Evolutionary conservation across 2,329 filamentous ascomycete genomes (phyloP).

Genomic region (Colletotrichum lindemuthianum): DNA sequence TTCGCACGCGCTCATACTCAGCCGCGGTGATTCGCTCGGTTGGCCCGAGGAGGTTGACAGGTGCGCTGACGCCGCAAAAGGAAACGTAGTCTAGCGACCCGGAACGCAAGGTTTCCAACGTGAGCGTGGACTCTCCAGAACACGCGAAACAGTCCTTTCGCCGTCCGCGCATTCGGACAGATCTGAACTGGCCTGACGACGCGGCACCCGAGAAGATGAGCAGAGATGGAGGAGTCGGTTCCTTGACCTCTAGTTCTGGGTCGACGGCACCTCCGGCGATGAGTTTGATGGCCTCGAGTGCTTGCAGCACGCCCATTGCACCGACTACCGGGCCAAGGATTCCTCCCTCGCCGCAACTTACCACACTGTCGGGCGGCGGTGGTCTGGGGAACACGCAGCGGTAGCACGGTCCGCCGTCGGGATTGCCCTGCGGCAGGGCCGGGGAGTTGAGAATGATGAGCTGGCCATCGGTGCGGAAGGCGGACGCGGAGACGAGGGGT

Average conservation of each 20-base stretch:
- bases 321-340: constrained; percentile 94
- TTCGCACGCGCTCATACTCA: constrained; percentile 60
- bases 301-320: constrained; percentile 91
- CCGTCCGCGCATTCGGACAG: constrained; percentile 76
- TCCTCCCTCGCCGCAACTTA: constrained; percentile 91
- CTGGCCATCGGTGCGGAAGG: constrained; percentile 88
- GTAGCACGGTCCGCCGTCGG: constrained; percentile 83
- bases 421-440: constrained; percentile 66
- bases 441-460: constrained; percentile 89
- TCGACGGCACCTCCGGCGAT: constrained; percentile 58
- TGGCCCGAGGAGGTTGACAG: constrained; percentile 65
- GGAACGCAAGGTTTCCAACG: constrained; percentile 67
- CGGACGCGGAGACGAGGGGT: constrained; percentile 88
- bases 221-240: constrained; percentile 43
- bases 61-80: constrained; percentile 77
- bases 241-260: constrained; percentile 33
- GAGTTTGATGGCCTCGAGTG: constrained; percentile 88
- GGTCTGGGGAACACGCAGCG: constrained; percentile 91
- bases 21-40: constrained; percentile 75
- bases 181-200: constrained; percentile 68
- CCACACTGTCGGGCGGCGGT: constrained; percentile 82
- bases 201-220: constrained; percentile 60
- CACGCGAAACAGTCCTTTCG: constrained; percentile 81
- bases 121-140: constrained; percentile 70
- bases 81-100: constrained; percentile 83